Percentiles rank a stretch among this genome's conserved stretches.
phyloP scores from a whole-genome alignment of 805 yeast genomes.

The Wickerhamiella sorbophila region DNA sequence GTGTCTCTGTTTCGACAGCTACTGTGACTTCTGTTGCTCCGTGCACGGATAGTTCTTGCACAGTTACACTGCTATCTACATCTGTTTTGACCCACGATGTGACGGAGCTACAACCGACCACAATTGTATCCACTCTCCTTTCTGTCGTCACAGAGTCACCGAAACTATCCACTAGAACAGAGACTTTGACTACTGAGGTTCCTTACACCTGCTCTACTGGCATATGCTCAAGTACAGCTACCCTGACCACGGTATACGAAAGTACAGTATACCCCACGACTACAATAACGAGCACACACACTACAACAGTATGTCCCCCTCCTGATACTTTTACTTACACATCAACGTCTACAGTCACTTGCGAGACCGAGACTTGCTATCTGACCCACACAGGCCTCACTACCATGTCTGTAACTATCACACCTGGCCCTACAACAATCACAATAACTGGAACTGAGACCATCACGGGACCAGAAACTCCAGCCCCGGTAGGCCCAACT shows the following conservation, averaged over 20 bases:
- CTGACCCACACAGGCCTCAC: not conserved
- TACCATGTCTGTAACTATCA: not conserved
- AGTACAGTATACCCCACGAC: not conserved
- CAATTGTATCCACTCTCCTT: not conserved
- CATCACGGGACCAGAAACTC: too few species aligned
- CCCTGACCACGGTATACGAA: not conserved
- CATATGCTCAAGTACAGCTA: not conserved
- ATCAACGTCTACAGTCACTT: not conserved
- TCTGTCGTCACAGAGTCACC: slow-evolving; percentile 1
- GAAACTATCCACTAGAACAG: not conserved
- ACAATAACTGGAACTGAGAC: not conserved
- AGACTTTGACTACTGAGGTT: not conserved
- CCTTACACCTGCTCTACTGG: not conserved
- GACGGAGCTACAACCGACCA: not conserved
- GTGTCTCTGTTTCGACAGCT: not conserved
- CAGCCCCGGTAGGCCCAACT: too few species aligned
- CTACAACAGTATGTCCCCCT: not conserved
- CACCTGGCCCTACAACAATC: not conserved
- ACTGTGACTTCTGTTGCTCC: not conserved
- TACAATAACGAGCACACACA: not conserved
- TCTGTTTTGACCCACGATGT: not conserved
- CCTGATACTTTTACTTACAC: not conserved
- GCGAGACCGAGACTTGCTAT: not conserved
- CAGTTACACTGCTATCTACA: not conserved
- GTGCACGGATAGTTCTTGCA: not conserved